Base-by-base conservation (phyloP, 2,329 filamentous ascomycete genomes). In the Aureobasidium sp. region DNA sequence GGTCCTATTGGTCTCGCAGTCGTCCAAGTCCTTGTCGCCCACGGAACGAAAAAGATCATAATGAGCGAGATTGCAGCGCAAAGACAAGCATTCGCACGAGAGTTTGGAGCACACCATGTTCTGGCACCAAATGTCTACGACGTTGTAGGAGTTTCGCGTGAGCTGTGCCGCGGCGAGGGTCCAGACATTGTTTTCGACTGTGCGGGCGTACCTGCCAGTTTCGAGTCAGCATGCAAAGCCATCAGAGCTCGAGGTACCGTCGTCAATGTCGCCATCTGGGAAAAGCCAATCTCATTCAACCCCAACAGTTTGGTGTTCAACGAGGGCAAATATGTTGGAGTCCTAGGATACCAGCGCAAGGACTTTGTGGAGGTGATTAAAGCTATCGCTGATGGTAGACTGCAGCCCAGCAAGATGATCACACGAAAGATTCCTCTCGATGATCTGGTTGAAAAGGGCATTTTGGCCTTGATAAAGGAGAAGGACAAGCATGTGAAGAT, bases 1-100 rank as follows among this genome's bases (percentile, higher is more conserved):
- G 81, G 82, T 0, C 81, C 82, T 0, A 84, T 85, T 42, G 82
- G 80, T 0, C 69, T 84, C 10, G 77, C 78, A 0, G 70, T 83
- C 3, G 72, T 84, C 2, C 76, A 81, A 55, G 77, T 77, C n/a
- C 68, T 85, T 5, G 70, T 74, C 10, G 75, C 79, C 2, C 70
- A 73, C 14, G 76, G 76, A 0, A 77, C 75, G 0, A 72, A 70
- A 19, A 72, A 73, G 16, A 78, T 85, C 25, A 78, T 84, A 40
- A 75, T 81, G 14, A 74, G 74, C 8, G 82, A 85, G 62, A 67
- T 81, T 0, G 49, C 52, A 8, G 29, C 47, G 14, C 45, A 51
- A 10, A 10, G 55, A 30, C 47, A 54, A n/a, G 42, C 34, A 4
- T 54, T 55, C 10, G 55, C 55, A 8, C 40, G 44, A 17, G 48